Conservation (phyloP, 2,329 filamentous ascomycete species). For the Colletotrichum sp. region DNA sequence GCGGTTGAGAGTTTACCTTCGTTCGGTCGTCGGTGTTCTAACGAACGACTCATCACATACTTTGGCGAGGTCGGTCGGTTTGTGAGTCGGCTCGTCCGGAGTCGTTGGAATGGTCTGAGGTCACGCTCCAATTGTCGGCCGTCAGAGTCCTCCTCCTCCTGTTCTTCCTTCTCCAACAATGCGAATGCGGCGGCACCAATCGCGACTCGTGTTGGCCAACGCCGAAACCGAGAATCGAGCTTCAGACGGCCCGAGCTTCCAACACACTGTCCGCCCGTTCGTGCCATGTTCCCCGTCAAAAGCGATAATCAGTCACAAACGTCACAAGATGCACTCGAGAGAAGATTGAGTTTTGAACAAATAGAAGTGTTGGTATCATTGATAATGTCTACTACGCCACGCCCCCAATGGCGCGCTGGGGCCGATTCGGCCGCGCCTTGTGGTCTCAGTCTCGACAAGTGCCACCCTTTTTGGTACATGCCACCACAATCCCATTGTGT, state of each 20-base stretch:
- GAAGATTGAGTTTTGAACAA: background rate
- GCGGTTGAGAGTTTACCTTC: background rate
- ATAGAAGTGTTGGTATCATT: conserved; percentile 18
- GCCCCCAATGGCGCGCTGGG: background rate
- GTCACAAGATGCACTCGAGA: background rate
- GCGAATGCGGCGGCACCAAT: background rate
- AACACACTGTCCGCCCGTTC: background rate
- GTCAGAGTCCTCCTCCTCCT: background rate
- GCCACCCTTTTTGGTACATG: conserved; percentile 13
- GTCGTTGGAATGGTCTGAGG: background rate
- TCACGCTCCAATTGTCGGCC: background rate
- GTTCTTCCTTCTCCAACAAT: background rate
- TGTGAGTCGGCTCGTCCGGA: background rate
- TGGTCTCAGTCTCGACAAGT: background rate
- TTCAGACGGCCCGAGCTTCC: background rate
- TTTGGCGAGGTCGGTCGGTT: background rate
- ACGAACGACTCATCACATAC: background rate
- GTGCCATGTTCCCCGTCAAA: background rate
- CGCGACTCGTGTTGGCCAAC: background rate
- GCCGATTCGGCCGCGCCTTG: background rate
- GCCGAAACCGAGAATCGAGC: background rate
- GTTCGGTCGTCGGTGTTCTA: background rate
- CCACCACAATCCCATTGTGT: background rate
- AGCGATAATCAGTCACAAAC: background rate
- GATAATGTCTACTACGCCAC: conserved; percentile 5